Conservation (phyloP, 441 rosid genomes). For the Euphorbia schlechtendalii region DNA sequence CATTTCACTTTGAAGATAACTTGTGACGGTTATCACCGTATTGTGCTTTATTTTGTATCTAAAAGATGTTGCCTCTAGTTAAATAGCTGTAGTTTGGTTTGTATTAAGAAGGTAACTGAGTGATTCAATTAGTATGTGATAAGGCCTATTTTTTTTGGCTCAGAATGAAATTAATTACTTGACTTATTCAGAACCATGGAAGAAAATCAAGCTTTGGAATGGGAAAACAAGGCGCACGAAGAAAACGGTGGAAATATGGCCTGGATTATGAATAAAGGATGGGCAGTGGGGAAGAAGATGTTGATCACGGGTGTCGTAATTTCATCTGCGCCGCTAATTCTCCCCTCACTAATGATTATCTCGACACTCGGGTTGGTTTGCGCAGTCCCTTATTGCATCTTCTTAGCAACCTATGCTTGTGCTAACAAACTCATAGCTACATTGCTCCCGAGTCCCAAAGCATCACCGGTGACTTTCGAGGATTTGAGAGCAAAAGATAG, state of each 20-base stretch:
- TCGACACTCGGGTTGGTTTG: conserved; percentile 55
- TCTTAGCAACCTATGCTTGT: conserved; percentile 69
- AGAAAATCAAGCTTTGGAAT: conserved; percentile 24
- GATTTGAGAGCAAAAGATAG: conserved; percentile 13
- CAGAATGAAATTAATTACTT: neutral
- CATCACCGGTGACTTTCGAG: conserved; percentile 4
- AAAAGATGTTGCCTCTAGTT: no score
- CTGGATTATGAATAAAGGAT: conserved; percentile 46
- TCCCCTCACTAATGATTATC: conserved; percentile 57
- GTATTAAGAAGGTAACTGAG: neutral
- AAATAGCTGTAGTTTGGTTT: no score
- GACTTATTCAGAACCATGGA: conserved; percentile 12
- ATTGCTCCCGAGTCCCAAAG: conserved; percentile 39
- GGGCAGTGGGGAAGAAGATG: conserved; percentile 56
- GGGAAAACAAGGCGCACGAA: no score
- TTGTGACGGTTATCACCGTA: neutral
- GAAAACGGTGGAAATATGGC: conserved; percentile 26
- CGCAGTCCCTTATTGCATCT: conserved; percentile 59
- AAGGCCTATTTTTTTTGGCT: no score
- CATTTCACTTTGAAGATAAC: neutral
- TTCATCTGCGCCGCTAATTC: conserved; percentile 54
- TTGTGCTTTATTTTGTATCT: no score
- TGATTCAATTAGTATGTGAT: neutral
- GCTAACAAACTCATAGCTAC: conserved; percentile 59
- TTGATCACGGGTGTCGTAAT: conserved; percentile 48